Evolutionary conservation across 352 stramenopile species (phyloP).

Genomic region (Pseudoperonospora humuli): DNA sequence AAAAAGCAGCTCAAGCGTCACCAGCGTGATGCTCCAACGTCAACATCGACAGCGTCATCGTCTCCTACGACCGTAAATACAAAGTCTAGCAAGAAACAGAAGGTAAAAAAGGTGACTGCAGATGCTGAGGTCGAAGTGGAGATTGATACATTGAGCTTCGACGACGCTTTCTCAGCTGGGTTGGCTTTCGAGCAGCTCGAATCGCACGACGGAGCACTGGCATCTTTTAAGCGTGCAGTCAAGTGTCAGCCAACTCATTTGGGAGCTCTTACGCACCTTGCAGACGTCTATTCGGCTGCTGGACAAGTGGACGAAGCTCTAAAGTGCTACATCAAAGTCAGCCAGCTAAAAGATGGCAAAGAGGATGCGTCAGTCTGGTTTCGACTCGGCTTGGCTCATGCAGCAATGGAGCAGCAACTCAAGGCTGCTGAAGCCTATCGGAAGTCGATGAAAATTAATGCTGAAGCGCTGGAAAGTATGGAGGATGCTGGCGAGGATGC

Average conservation of each 20-base stretch:
- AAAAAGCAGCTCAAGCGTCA: no score
- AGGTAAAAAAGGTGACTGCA: conserved; percentile 19
- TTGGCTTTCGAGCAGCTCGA: conserved; percentile 58
- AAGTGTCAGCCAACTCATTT: conserved; percentile 34
- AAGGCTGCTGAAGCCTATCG: conserved; percentile 31
- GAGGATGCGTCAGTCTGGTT: conserved; percentile 52
- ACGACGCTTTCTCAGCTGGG: conserved; percentile 50
- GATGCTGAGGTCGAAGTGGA: conserved; percentile 29
- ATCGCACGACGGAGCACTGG: conserved; percentile 37
- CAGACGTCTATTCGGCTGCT: conserved; percentile 32
- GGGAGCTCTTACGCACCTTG: conserved; percentile 36
- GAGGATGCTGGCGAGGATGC: conserved; percentile 5
- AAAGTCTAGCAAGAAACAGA: conserved; percentile 29
- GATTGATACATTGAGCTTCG: conserved; percentile 40
- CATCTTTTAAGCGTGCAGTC: conserved; percentile 35
- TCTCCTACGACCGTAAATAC: no score
- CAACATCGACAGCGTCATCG: no score
- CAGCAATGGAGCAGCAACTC: conserved; percentile 28
- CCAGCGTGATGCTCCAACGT: no score
- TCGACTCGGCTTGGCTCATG: conserved; percentile 30
- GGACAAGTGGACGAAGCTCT: conserved; percentile 29
- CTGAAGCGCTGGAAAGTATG: conserved; percentile 10
- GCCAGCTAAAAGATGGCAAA: conserved; percentile 19
- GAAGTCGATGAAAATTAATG: conserved; percentile 26
- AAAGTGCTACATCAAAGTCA: conserved; percentile 31